A percentile compares a stretch with the other conserved stretches of the same genome.
Evolutionary conservation across 192 early-diverging fungal species (phyloP).

Genomic region (Coemansia sp.): DNA sequence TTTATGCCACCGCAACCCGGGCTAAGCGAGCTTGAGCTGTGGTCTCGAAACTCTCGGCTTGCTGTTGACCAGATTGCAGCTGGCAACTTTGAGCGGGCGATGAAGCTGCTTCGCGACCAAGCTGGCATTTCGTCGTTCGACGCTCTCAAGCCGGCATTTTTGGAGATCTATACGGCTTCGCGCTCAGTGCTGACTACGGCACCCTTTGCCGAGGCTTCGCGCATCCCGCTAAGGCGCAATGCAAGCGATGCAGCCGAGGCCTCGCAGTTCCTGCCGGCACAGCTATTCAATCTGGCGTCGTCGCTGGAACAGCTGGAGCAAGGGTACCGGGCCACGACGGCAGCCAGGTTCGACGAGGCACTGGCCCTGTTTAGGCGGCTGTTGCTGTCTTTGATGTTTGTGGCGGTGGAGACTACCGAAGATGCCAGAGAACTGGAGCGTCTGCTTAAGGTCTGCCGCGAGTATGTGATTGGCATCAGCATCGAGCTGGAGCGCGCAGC

Average conservation of each 20-base stretch:
- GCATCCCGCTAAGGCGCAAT: slow-evolving; percentile 68
- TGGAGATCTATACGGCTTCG: slow-evolving; percentile 79
- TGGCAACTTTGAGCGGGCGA: slow-evolving; percentile 92
- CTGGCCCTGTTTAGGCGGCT: slow-evolving; percentile 71
- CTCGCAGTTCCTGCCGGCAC: slow-evolving; percentile 36
- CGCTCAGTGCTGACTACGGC: slow-evolving; percentile 62
- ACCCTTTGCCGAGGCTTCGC: slow-evolving; percentile 61
- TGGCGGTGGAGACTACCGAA: slow-evolving; percentile 59
- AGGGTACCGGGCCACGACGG: slow-evolving; percentile 77
- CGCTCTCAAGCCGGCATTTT: slow-evolving; percentile 83
- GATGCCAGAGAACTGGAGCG: slow-evolving; percentile 81
- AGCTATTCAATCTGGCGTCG: slow-evolving; percentile 37
- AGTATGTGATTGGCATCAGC: slow-evolving; percentile 88
- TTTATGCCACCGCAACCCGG: slow-evolving; percentile 79
- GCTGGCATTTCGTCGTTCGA: slow-evolving; percentile 91
- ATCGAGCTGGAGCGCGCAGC: slow-evolving; percentile 80
- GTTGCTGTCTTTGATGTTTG: slow-evolving; percentile 76
- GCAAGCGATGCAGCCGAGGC: slow-evolving; percentile 54
- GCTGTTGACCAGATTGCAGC: slow-evolving; percentile 94
- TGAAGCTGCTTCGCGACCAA: slow-evolving; percentile 91
- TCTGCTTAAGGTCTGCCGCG: slow-evolving; percentile 76
- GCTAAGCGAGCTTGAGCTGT: slow-evolving; percentile 64
- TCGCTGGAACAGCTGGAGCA: slow-evolving; percentile 73
- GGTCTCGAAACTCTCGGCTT: slow-evolving; percentile 82
- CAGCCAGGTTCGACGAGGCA: slow-evolving; percentile 80